These are phyloP conservation scores for Mycena olivaceomarginata DNA, from an alignment of 768 basidiomycete genomes.

Conservation along the genomic window DNA sequence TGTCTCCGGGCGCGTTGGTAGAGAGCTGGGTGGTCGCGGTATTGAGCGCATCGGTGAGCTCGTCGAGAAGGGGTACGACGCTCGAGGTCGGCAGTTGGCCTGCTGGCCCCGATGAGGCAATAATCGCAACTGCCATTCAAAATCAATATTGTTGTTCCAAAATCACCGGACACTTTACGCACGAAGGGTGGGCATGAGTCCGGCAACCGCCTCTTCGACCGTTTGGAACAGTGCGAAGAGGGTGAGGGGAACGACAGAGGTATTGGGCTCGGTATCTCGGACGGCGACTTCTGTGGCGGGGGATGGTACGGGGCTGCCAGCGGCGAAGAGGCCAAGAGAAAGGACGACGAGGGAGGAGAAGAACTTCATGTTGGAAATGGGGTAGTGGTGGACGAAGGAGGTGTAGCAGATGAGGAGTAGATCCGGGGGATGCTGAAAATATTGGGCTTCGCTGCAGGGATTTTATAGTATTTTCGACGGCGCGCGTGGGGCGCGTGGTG, in stretches of 20 bases:
- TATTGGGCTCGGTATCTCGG: conserved; percentile 11
- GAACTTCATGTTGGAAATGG: conserved; percentile 18
- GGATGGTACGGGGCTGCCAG: conserved; percentile 5
- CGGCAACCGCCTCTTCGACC: neutral
- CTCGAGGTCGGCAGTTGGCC: neutral
- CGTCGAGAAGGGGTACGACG: conserved; percentile 11
- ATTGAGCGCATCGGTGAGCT: conserved; percentile 20
- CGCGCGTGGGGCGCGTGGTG: too few relatives aligned
- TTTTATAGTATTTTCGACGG: neutral
- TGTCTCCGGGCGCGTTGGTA: too few relatives aligned
- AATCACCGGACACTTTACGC: too few relatives aligned
- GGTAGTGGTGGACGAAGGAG: neutral
- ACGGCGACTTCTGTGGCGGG: neutral
- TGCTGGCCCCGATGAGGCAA: neutral
- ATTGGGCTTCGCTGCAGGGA: neutral
- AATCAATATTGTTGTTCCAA: too few relatives aligned
- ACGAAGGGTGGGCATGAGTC: neutral
- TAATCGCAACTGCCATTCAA: neutral
- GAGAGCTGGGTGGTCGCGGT: neutral
- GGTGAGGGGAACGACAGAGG: conserved; percentile 15
- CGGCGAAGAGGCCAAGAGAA: conserved; percentile 6
- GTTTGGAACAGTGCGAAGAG: conserved; percentile 26
- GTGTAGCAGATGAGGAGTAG: neutral
- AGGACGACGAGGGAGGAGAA: conserved; percentile 20
- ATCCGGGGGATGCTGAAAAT: neutral